These are phyloP conservation scores for Prototheca wickerhamii DNA, from an alignment of 163 green algal genomes.

Conservation along the genomic window DNA sequence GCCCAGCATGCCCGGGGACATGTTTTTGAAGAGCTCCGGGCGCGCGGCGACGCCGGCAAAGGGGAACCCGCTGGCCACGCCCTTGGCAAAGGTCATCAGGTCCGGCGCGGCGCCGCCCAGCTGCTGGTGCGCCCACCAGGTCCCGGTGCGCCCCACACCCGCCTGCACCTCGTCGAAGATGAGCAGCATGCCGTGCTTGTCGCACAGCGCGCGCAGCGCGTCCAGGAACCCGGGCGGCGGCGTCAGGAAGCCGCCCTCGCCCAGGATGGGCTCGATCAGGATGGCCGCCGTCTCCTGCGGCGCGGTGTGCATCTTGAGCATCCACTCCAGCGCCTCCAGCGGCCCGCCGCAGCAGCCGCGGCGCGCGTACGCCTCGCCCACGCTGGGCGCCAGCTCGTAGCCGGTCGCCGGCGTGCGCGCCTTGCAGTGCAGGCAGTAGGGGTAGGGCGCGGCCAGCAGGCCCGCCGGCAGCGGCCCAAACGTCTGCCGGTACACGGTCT, in stretches of 20 bases:
- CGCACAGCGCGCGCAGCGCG: slow-evolving; percentile 45
- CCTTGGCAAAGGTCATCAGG: slow-evolving; percentile 80
- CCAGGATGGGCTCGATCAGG: slow-evolving; percentile 78
- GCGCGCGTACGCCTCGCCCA: slow-evolving; percentile 33
- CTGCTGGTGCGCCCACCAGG: slow-evolving; percentile 73
- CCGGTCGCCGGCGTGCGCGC: slow-evolving; percentile 27
- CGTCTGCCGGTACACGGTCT: slow-evolving; percentile 58
- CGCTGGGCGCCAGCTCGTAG: slow-evolving; percentile 26
- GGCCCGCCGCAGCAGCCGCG: slow-evolving; percentile 54
- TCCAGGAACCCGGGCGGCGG: slow-evolving; percentile 65
- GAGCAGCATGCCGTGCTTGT: slow-evolving; percentile 69
- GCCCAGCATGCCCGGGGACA: slow-evolving; percentile 58
- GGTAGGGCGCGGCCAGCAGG: slow-evolving; percentile 58
- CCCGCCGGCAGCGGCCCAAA: slow-evolving; percentile 67
- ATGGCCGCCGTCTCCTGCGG: slow-evolving; percentile 65
- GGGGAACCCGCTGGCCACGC: slow-evolving; percentile 74
- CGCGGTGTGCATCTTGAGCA: slow-evolving; percentile 57
- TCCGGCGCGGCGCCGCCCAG: slow-evolving; percentile 50
- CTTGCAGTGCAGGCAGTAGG: slow-evolving; percentile 84
- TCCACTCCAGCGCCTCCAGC: slow-evolving; percentile 61
- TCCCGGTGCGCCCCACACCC: slow-evolving; percentile 61
- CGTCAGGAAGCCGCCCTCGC: slow-evolving; percentile 76
- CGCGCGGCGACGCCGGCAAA: slow-evolving; percentile 58
- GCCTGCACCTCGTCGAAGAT: slow-evolving; percentile 82
- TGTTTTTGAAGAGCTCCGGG: slow-evolving; percentile 36